These are phyloP conservation scores for Setaria italica DNA, from an alignment of 202 grass and related monocot species.

Conservation along the genomic window DNA sequence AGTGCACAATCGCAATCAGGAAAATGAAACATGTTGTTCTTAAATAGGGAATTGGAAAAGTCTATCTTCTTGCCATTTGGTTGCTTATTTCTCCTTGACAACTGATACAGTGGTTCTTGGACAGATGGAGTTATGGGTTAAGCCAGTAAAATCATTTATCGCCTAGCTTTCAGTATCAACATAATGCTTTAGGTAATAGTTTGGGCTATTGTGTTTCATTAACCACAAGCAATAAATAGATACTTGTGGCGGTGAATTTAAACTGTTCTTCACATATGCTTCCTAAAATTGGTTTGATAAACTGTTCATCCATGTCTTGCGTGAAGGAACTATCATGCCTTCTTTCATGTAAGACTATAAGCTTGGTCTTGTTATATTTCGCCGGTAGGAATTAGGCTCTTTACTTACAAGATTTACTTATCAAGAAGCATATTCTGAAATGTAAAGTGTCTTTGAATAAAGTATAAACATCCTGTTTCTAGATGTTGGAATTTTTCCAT, in stretches of 20 bases:
- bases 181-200: neutral
- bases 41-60: neutral
- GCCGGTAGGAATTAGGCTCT: neutral
- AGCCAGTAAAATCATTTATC: constrained; percentile 15
- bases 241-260: constrained; percentile 23
- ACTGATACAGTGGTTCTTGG: constrained; percentile 11
- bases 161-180: neutral
- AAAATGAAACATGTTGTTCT: constrained; percentile 21
- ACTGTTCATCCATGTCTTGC: constrained; percentile 4
- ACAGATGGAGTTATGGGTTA: neutral
- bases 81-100: neutral
- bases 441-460: constrained; percentile 1
- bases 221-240: constrained; percentile 3
- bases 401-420: neutral
- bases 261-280: neutral
- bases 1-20: neutral
- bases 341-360: constrained; percentile 11
- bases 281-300: constrained; percentile 25
- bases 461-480: neutral
- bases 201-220: neutral
- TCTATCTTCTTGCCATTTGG: neutral
- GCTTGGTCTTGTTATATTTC: constrained; percentile 15
- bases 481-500: neutral
- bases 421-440: constrained; percentile 19
- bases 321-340: neutral